Percentiles rank a stretch among this genome's conserved stretches.
phyloP scores from a whole-genome alignment of 306 rosid species.

The Prosopis cineraria region DNA sequence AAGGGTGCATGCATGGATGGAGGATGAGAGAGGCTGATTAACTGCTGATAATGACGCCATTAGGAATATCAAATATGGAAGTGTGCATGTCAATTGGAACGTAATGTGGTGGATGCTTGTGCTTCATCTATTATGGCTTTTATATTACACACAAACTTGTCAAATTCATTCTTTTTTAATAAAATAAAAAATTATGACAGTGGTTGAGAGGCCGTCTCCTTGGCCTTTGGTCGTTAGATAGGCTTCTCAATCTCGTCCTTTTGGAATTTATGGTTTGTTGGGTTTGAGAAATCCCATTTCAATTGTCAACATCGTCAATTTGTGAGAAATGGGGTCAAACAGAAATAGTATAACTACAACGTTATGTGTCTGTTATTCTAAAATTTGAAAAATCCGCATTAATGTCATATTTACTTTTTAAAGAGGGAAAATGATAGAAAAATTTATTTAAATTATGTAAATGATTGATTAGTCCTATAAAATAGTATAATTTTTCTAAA shows the following conservation, averaged over 20 bases:
- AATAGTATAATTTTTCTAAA: too few relatives aligned
- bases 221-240: neutral
- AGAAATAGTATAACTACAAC: neutral
- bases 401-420: neutral
- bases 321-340: neutral
- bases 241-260: neutral
- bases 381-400: neutral
- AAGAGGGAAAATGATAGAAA: too few relatives aligned
- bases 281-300: neutral
- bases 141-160: too few relatives aligned
- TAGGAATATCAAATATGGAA: neutral
- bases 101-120: neutral
- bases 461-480: too few relatives aligned
- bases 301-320: neutral
- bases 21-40: neutral
- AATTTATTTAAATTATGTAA: too few relatives aligned
- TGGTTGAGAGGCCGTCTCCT: neutral
- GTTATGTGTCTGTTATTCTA: neutral
- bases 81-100: neutral
- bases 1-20: neutral
- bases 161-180: too few relatives aligned
- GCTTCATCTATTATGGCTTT: too few relatives aligned
- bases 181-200: neutral
- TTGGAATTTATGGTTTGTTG: neutral
- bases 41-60: neutral